Base-by-base conservation (phyloP, 345 rosid genomes). In the Heritiera littoralis region DNA sequence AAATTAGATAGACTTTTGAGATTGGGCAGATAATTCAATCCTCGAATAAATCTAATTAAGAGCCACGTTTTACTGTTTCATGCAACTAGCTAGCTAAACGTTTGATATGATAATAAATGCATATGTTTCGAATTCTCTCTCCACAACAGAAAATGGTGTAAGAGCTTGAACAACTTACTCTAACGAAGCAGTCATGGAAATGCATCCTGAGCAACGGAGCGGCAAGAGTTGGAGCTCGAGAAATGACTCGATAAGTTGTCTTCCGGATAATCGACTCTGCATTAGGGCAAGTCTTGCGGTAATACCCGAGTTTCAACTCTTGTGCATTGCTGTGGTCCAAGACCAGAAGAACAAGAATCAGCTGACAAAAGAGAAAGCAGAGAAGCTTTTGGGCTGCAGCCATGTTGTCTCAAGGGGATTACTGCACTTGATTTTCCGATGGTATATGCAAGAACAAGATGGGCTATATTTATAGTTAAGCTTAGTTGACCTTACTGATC, bases 151-250 rank as follows among this genome's bases (percentile, higher is more conserved):
- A 10, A 2, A 32, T 38, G 32, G 5, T 1, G 30, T 12, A 64
- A 65, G 45, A 65, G 45, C 12, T 56, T 56, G 23, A 55, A 28
- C 10, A 20, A 79, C 69, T 8, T 86, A 95, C 98, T 84, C 89
- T 58, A 15, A 93, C 91, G 46, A 93, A 93, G 68, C 98, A 95
- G 69, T 95, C 98, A 43, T 95, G 98, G 60, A 95, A 93, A 74
- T 88, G 89, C 93, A 93, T 79, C 77, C 98, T 85, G 48, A 95
- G 70, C 80, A 93, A 64, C 65, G 96, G 92, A 17, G 84, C 93
- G 20, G 88, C 88, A 15, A 91, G 84, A 7, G 90, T 74, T 3
- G 88, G 88, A 9, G 83, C 82, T 48, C 68, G 72, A 12, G 89
- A 82, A 65, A 88, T 86, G 81, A 67, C 67, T 8, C 67, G 81